These are phyloP conservation scores for Quercus suber DNA, from an alignment of 306 rosid genomes.

Conservation along the genomic window DNA sequence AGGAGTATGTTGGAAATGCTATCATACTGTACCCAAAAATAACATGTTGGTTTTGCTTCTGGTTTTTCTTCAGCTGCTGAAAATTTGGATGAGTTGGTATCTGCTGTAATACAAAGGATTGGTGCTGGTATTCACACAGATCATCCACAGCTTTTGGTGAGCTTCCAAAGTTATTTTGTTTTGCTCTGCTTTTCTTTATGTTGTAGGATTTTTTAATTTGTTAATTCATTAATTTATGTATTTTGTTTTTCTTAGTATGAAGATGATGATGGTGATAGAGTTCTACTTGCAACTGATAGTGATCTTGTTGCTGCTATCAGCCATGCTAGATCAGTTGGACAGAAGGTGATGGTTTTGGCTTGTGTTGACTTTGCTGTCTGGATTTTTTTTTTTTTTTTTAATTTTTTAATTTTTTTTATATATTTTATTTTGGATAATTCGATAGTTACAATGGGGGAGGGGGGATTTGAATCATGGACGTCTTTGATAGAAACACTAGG, in stretches of 20 bases:
- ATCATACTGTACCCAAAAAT: neutral
- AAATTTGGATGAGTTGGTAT: constrained; percentile 64
- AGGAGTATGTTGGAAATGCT: neutral
- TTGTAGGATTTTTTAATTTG: neutral
- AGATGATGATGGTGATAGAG: constrained; percentile 93
- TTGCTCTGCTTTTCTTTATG: constrained; percentile 14
- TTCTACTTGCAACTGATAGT: constrained; percentile 62
- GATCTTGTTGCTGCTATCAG: constrained; percentile 76
- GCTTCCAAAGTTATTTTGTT: constrained; percentile 19
- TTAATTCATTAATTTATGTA: neutral
- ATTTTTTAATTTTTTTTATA: too few species aligned
- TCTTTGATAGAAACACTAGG: too few species aligned
- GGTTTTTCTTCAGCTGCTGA: constrained; percentile 53
- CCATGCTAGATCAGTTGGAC: constrained; percentile 64
- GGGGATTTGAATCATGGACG: too few species aligned
- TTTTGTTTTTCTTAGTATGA: constrained; percentile 54
- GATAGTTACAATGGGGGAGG: too few species aligned
- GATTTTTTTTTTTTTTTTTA: neutral
- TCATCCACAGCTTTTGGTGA: constrained; percentile 71
- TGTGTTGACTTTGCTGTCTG: constrained; percentile 13
- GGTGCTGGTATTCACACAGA: constrained; percentile 33
- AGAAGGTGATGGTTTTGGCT: constrained; percentile 55
- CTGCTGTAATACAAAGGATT: constrained; percentile 65
- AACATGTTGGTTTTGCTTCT: constrained; percentile 10
- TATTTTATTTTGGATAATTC: too few species aligned